Conservation (phyloP, 2,329 filamentous ascomycete genomes). For the Beauveria sp. region DNA sequence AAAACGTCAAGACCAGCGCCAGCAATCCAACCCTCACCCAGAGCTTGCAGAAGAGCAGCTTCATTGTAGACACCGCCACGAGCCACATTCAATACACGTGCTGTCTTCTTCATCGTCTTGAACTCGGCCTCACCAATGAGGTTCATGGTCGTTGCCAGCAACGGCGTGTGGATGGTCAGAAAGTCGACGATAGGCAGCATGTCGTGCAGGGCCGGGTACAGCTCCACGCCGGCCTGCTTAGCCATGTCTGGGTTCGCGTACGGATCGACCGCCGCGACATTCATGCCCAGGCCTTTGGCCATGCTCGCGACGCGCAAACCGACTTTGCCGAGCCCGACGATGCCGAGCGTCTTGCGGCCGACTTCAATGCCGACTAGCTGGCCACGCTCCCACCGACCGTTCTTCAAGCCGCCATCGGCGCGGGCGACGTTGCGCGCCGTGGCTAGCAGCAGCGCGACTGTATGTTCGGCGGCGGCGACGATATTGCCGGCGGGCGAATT, state of each 20-base stretch:
- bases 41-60: constrained; percentile 58
- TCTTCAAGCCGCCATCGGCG: constrained; percentile 61
- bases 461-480: constrained; percentile 72
- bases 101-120: constrained; percentile 62
- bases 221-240: constrained; percentile 55
- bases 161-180: constrained; percentile 71
- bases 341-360: constrained; percentile 66
- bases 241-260: constrained; percentile 71
- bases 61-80: constrained; percentile 77
- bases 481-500: constrained; percentile 77
- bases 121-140: constrained; percentile 63
- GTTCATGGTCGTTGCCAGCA: constrained; percentile 69
- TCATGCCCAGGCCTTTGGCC: constrained; percentile 71
- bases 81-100: constrained; percentile 71
- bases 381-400: constrained; percentile 68
- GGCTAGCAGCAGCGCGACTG: constrained; percentile 65
- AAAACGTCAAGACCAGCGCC: constrained; percentile 77
- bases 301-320: constrained; percentile 75
- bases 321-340: constrained; percentile 77
- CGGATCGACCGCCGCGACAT: constrained; percentile 65
- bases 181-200: constrained; percentile 65
- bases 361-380: constrained; percentile 71
- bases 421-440: constrained; percentile 66
- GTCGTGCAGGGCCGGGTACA: constrained; percentile 48
- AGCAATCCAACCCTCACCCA: constrained; percentile 64